Conservation (phyloP, 441 rosid genomes). For the Iberis amara region DNA sequence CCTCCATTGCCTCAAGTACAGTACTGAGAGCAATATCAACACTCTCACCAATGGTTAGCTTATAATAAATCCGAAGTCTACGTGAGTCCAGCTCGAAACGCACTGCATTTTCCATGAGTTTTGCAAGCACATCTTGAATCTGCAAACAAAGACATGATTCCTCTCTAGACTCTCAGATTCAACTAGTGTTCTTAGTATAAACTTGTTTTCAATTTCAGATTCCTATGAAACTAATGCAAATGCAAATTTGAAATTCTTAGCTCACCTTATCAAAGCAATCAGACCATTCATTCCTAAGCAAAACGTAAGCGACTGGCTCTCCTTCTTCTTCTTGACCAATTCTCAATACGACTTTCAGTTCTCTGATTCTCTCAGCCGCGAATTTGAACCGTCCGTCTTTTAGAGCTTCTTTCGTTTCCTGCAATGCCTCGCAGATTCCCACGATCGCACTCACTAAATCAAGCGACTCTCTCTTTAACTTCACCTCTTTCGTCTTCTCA, state of each 20-base stretch:
- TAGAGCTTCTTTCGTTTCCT: constrained; percentile 50
- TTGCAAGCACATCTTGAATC: constrained; percentile 84
- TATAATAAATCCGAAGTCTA: constrained; percentile 50
- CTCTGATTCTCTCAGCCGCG: constrained; percentile 71
- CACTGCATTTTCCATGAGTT: constrained; percentile 67
- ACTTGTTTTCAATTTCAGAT: background rate
- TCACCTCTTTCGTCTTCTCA: constrained; percentile 52
- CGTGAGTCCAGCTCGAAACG: constrained; percentile 51
- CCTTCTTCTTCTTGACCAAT: constrained; percentile 56
- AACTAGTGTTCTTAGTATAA: background rate
- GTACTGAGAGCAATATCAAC: constrained; percentile 45
- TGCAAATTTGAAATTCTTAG: background rate
- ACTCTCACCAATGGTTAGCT: constrained; percentile 41
- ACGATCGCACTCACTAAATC: constrained; percentile 53
- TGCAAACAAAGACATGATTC: constrained; percentile 66
- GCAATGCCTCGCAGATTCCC: constrained; percentile 58
- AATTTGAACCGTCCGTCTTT: constrained; percentile 50
- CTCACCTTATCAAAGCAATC: constrained; percentile 79
- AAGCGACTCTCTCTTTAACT: constrained; percentile 54
- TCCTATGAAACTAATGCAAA: background rate
- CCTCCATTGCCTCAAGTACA: constrained; percentile 83
- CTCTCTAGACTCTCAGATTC: constrained; percentile 20
- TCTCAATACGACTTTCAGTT: constrained; percentile 58
- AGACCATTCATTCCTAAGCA: constrained; percentile 71
- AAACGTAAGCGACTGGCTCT: constrained; percentile 66